phyloP scores from a whole-genome alignment of 192 early-diverging fungal genomes.

The Backusella parvicylindrica region DNA sequence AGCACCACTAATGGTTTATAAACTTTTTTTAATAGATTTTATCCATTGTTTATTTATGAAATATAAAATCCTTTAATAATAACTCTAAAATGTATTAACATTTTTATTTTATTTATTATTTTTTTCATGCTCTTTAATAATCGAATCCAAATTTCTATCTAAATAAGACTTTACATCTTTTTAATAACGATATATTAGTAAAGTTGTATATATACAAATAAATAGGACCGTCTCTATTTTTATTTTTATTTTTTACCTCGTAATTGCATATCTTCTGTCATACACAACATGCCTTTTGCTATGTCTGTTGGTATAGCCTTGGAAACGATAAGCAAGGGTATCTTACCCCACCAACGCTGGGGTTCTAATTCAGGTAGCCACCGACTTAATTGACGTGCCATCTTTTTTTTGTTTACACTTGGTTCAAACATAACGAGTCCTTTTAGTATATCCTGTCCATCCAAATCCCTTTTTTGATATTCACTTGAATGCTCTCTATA shows the following conservation, averaged over 20 bases:
- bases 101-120: not conserved
- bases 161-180: not conserved
- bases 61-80: too few relatives aligned
- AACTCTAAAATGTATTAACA: too few relatives aligned
- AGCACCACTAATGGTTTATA: too few relatives aligned
- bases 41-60: too few relatives aligned
- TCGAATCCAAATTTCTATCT: not conserved
- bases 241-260: not conserved
- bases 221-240: not conserved
- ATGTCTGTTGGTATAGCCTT: not conserved
- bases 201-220: not conserved
- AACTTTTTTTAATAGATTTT: too few relatives aligned
- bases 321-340: slow-evolving; percentile 18
- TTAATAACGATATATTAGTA: not conserved
- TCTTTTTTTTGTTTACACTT: slow-evolving; percentile 3
- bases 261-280: not conserved
- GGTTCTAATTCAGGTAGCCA: slow-evolving; percentile 20
- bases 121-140: not conserved
- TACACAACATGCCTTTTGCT: not conserved
- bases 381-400: not conserved
- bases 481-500: slow-evolving; percentile 1
- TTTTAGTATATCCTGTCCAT: slow-evolving; percentile 9
- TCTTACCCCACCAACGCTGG: slow-evolving; percentile 24
- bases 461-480: not conserved
- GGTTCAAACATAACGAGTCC: slow-evolving; percentile 17